Evolutionary conservation across 2,329 filamentous ascomycete genomes (phyloP), one percentile per base, ranked within the genome.

Genomic region (Meredithiella fracta): DNA sequence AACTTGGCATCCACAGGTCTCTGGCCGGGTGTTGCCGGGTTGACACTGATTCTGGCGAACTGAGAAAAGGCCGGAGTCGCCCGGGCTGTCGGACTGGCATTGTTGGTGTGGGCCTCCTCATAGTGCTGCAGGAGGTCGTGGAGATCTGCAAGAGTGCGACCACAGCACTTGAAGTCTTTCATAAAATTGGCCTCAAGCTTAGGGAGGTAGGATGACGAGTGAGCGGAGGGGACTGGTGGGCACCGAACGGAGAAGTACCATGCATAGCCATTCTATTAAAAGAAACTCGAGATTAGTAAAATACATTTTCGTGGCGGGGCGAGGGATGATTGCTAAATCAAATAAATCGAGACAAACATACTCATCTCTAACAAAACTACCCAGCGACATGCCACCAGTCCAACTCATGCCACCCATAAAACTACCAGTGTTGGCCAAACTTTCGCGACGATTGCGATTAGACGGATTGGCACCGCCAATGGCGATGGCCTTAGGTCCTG

Each of bases 101-200:
- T 56, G 60, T 86, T 82, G 15, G 89, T 91, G 68, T 98, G 92
- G 56, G 85, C 80, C 70, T 96, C 91, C 69, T 98, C 92, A 66
- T 96, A 98, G 68, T 98, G 92, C 66, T 95, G 89, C 50, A 98
- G 74, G 50, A 98, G 76, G 66, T 97, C 92, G 70, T 98, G 92
- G 62, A 98, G 78, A 53, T 90, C 94, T 23, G 90, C 85, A 62
- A 96, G 77, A 31, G 84, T 91, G 64, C 87, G 79, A 64, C 89
- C 89, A 70, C 92, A 98, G 72, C 92, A 98, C 54, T 85, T 85
- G 70, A 97, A 97, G 71, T 97, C 90, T 69, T 85, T 85, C 87
- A 97, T 94, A 68, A 96, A 98, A 65, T 91, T 92, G 60, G 91
- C 91, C 69, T 98, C 92, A 65, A 96, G 81, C 69, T 95, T 96